A percentile compares a stretch with the other conserved stretches of the same genome.
phyloP scores from a whole-genome alignment of 2,329 filamentous ascomycete genomes.

The Curvularia hawaiiensis region DNA sequence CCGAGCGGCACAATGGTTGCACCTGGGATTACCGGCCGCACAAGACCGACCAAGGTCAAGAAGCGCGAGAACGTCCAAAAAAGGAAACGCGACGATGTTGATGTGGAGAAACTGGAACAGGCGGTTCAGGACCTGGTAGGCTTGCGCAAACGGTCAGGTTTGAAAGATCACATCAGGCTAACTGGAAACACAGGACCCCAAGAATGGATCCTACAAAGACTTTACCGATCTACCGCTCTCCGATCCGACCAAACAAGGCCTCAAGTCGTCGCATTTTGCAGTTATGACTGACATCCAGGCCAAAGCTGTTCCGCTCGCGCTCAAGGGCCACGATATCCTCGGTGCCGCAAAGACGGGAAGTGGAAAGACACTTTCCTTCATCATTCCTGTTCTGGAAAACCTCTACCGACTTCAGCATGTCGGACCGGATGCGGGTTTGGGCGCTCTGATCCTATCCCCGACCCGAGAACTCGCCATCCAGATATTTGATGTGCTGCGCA shows the following conservation, averaged over 20 bases:
- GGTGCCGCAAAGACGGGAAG: constrained; percentile 95
- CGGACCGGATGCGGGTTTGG: constrained; percentile 82
- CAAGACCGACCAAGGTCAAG: constrained; percentile 60
- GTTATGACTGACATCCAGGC: constrained; percentile 90
- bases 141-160: background rate
- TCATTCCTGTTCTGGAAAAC: constrained; percentile 90
- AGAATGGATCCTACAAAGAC: constrained; percentile 63
- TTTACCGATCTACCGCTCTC: constrained; percentile 90
- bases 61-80: constrained; percentile 59
- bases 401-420: constrained; percentile 89
- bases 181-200: constrained; percentile 59
- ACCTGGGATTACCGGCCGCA: constrained; percentile 49
- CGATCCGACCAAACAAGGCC: constrained; percentile 74
- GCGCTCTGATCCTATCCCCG: constrained; percentile 89
- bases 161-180: background rate
- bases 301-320: constrained; percentile 82
- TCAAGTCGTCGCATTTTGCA: constrained; percentile 87
- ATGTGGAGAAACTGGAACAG: constrained; percentile 53
- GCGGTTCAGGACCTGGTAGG: constrained; percentile 51
- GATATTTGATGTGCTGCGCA: constrained; percentile 92
- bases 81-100: constrained; percentile 59
- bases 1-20: constrained; percentile 34
- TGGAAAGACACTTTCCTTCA: constrained; percentile 92
- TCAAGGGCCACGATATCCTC: constrained; percentile 86
- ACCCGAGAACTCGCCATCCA: constrained; percentile 95